phyloP scores from a whole-genome alignment of 2,329 filamentous ascomycete species.

The Scytalidium lignicola region DNA sequence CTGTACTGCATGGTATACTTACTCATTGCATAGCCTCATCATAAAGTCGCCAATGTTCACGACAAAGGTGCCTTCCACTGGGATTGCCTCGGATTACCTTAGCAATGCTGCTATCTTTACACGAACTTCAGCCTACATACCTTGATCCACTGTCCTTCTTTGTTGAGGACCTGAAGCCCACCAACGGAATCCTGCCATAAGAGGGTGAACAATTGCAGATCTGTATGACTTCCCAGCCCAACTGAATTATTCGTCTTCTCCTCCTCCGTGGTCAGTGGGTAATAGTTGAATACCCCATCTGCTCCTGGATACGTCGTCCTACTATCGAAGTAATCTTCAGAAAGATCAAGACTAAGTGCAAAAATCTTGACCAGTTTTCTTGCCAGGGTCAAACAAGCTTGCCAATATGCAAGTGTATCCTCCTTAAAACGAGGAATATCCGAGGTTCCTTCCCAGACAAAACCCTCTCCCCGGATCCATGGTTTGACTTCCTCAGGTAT shows the following conservation, averaged over 20 bases:
- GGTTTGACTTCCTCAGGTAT: constrained; percentile 38
- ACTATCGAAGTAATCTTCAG: constrained; percentile 50
- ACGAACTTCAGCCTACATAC: constrained; percentile 12
- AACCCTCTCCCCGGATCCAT: constrained; percentile 42
- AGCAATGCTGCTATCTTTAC: constrained; percentile 1
- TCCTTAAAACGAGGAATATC: constrained; percentile 44
- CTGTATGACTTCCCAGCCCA: constrained; percentile 42
- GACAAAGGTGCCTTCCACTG: constrained; percentile 42
- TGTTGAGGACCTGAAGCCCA: constrained; percentile 38
- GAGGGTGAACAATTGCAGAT: constrained; percentile 45
- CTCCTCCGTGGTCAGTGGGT: constrained; percentile 33
- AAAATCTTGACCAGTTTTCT: constrained; percentile 47
- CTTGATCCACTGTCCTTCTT: constrained; percentile 38
- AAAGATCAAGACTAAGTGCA: constrained; percentile 48
- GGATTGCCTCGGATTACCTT: constrained; percentile 27
- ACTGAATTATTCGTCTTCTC: constrained; percentile 27
- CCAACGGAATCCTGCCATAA: constrained; percentile 41
- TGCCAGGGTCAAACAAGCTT: constrained; percentile 42
- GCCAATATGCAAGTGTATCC: constrained; percentile 42
- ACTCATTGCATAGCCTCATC: constrained; percentile 44
- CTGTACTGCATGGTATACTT: background rate
- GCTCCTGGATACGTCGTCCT: constrained; percentile 46
- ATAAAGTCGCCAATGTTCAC: constrained; percentile 50
- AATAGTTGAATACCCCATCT: constrained; percentile 39
- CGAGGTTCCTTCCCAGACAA: constrained; percentile 45